Base-by-base conservation (phyloP, 768 basidiomycete genomes). In the Boletus vinaceobasis region DNA sequence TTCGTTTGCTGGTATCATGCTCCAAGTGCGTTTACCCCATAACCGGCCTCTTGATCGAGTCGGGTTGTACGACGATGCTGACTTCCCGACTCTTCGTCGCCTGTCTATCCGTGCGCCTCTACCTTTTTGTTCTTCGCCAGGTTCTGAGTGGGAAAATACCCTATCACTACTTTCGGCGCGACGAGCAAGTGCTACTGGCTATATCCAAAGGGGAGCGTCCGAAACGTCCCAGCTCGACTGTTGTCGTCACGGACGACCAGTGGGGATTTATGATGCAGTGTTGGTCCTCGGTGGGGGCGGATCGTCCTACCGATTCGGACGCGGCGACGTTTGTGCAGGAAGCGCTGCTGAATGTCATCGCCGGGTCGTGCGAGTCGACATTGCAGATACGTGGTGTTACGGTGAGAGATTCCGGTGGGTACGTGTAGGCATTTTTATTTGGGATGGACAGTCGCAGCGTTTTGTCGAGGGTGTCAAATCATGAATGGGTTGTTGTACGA, bases 231-330 rank as follows among this genome's bases (percentile, higher is more conserved):
- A 6, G 5, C 2, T 14, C 38, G 29, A n/a, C 29, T 5, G 1
- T 10, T 17, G 43, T 57, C 26, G 37, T 68, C 11, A 46, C 47
- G 19, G 63, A 68, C 35, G 53, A 50, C 13, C 63, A 57, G n/a
- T 70, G 67, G 67, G 8, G 36, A 0, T 65, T 68, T 27, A 61
- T 70, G 54, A 54, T 50, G 35, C 6, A 4, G 17, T 68, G 68
- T 47, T 70, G 67, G 66, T 66, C 60, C 4, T 72, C 66, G 35
- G 67, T 66, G 14, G 37, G 52, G 61, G 7, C 19, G 59, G 62
- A 49, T 50, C 65, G 79, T 38, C 77, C 77, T 8, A 60, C 60
- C 21, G 61, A 62, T 32, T 46, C 42, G 21, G 69, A 72, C 29
- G 65, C 75, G 36, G 50, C 60, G 3, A 10, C n/a, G 4, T 69